Conservation (phyloP, 2,329 filamentous ascomycete species). For the Boeremia exigua region DNA sequence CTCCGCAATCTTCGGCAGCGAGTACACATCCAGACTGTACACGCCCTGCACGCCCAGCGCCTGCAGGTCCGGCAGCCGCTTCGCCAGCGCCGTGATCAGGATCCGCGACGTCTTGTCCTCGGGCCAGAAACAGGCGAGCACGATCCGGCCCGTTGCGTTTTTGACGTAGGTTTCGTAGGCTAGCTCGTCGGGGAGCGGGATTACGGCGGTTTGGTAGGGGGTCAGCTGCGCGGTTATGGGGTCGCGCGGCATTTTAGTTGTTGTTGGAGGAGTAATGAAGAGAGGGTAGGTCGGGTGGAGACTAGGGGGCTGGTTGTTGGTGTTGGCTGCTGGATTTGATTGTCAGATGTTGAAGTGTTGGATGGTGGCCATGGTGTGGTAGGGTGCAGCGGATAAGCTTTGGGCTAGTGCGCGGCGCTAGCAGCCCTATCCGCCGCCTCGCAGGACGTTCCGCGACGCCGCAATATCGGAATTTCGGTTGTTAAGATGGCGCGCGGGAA, state of each 20-base stretch:
- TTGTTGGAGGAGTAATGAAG: too few species aligned
- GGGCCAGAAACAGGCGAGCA: slow-evolving; percentile 33
- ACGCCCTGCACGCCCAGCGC: slow-evolving; percentile 24
- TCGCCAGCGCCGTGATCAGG: slow-evolving; percentile 20
- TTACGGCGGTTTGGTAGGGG: slow-evolving; percentile 18
- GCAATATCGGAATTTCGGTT: background rate
- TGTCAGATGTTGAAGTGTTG: background rate
- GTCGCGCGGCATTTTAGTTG: slow-evolving; percentile 3
- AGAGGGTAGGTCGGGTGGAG: too few species aligned
- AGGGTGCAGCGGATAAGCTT: background rate
- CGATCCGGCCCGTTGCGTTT: slow-evolving; percentile 25
- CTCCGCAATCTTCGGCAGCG: slow-evolving; percentile 27
- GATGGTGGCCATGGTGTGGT: background rate
- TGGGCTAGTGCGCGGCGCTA: slow-evolving; percentile 3
- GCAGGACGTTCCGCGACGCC: background rate
- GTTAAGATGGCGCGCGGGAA: slow-evolving; percentile 63
- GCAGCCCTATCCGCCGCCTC: slow-evolving; percentile 6
- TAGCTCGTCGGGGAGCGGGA: slow-evolving; percentile 19
- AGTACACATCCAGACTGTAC: slow-evolving; percentile 33
- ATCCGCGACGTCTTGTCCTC: slow-evolving; percentile 26
- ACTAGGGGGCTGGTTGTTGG: background rate
- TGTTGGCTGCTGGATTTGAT: background rate
- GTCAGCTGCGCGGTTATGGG: slow-evolving; percentile 6
- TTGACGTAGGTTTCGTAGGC: slow-evolving; percentile 26
- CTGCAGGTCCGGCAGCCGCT: slow-evolving; percentile 23